phyloP scores from a whole-genome alignment of 1,284 basidiomycete genomes.

The Bjerkandera adusta region DNA sequence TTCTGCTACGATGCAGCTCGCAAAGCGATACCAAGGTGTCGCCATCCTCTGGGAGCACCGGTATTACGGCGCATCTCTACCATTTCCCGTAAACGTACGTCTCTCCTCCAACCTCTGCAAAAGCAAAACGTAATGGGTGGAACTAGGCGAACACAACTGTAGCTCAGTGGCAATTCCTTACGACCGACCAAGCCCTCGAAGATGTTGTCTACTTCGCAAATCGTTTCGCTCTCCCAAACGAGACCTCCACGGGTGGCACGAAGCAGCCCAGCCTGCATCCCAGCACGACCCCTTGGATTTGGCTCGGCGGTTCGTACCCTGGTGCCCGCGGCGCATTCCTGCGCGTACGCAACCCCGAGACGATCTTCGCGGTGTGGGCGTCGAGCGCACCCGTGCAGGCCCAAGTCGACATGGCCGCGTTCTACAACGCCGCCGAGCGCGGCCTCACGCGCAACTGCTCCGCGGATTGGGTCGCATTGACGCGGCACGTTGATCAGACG shows the following conservation, averaged over 20 bases:
- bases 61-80: slow-evolving; percentile 53
- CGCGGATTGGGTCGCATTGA: slow-evolving; percentile 49
- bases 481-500: slow-evolving; percentile 41
- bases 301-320: slow-evolving; percentile 48
- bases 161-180: slow-evolving; percentile 54
- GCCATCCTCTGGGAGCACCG: slow-evolving; percentile 58
- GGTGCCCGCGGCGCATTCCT: slow-evolving; percentile 39
- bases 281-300: slow-evolving; percentile 42
- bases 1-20: slow-evolving; percentile 45
- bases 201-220: slow-evolving; percentile 58
- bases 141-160: slow-evolving; percentile 44
- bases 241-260: not conserved
- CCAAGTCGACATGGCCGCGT: slow-evolving; percentile 49
- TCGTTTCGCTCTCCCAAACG: slow-evolving; percentile 31
- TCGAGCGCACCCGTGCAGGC: slow-evolving; percentile 49
- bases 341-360: slow-evolving; percentile 43
- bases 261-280: slow-evolving; percentile 34
- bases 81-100: slow-evolving; percentile 46
- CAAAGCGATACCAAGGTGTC: slow-evolving; percentile 43
- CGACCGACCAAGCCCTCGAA: slow-evolving; percentile 55
- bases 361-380: slow-evolving; percentile 46
- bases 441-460: slow-evolving; percentile 49
- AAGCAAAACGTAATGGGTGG: no score
- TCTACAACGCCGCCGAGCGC: slow-evolving; percentile 48
- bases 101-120: not conserved